Percentiles rank a stretch among this genome's conserved stretches.
Conservation (phyloP, 2,329 filamentous ascomycete species). For the Trichoderma sp. region DNA sequence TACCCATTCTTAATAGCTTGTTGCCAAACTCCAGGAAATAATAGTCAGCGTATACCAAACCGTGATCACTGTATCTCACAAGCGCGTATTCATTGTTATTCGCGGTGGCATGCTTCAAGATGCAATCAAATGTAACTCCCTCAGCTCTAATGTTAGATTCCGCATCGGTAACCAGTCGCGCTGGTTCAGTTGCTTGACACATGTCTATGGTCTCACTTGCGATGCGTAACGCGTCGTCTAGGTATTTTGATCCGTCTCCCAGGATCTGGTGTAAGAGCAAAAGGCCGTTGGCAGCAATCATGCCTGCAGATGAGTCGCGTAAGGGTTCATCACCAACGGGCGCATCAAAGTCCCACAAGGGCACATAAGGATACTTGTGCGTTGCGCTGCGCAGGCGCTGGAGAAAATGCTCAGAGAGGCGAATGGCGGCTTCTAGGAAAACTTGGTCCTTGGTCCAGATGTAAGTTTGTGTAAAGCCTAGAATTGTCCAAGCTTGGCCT, state of each 20-base stretch:
- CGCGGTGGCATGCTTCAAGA: constrained; percentile 36
- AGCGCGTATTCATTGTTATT: constrained; percentile 32
- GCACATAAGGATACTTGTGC: constrained; percentile 28
- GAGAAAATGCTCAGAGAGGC: constrained; percentile 49
- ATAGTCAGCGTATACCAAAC: constrained; percentile 51
- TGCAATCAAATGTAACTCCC: constrained; percentile 30
- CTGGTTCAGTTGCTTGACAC: constrained; percentile 29
- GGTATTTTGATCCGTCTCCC: constrained; percentile 25
- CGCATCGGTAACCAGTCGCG: constrained; percentile 9
- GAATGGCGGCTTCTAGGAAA: constrained; percentile 44
- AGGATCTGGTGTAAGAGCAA: constrained; percentile 39
- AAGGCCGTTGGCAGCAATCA: constrained; percentile 44
- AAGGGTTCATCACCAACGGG: constrained; percentile 37
- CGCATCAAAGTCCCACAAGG: constrained; percentile 40
- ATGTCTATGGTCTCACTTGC: constrained; percentile 33
- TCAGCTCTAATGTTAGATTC: constrained; percentile 5
- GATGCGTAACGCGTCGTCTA: constrained; percentile 31
- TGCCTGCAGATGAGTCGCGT: constrained; percentile 39
- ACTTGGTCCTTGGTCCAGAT: constrained; percentile 41
- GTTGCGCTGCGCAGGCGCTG: constrained; percentile 29
- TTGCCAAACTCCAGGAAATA: constrained; percentile 48
- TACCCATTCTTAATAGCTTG: constrained; percentile 38
- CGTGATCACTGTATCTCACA: constrained; percentile 37
- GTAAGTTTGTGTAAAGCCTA: constrained; percentile 50
- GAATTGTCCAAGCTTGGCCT: constrained; percentile 49